Conservation (phyloP, 2,329 filamentous ascomycete genomes). For the Stemphylium lycopersici region DNA sequence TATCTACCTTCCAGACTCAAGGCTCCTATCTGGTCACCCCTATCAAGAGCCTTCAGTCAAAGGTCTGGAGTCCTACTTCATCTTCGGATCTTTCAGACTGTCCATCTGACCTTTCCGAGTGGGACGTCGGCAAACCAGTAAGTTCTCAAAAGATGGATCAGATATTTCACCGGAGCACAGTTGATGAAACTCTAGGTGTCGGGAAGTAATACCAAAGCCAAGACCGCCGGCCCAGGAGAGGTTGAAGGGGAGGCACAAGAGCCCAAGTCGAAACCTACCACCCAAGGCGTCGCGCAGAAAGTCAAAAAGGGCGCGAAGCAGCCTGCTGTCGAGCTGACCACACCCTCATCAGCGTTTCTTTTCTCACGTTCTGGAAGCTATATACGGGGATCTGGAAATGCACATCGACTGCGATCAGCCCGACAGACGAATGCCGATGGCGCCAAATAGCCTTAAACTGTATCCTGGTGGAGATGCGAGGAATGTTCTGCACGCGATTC, state of each 20-base stretch:
- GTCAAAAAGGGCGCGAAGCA: conserved; percentile 7
- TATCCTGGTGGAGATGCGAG: too few relatives aligned
- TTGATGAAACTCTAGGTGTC: not conserved
- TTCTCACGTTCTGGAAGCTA: not conserved
- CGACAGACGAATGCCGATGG: conserved; percentile 1
- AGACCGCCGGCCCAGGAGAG: not conserved
- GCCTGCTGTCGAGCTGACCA: not conserved
- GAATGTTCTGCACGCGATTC: too few relatives aligned
- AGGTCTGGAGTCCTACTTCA: not conserved
- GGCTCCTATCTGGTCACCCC: not conserved
- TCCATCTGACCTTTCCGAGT: conserved; percentile 26
- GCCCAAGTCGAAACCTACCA: not conserved
- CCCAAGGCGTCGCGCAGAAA: conserved; percentile 11
- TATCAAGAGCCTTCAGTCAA: not conserved
- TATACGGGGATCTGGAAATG: not conserved
- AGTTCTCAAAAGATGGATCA: not conserved
- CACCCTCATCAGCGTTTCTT: not conserved
- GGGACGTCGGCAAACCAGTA: conserved; percentile 15
- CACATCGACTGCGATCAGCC: not conserved
- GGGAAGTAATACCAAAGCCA: not conserved
- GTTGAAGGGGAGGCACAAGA: not conserved
- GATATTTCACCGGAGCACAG: not conserved
- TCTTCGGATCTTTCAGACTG: conserved; percentile 22
- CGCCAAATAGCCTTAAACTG: too few relatives aligned
- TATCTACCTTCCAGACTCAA: not conserved